A percentile compares a stretch with the other conserved stretches of the same genome.
These are phyloP conservation scores for Calocybe gangraenosa DNA, from an alignment of 768 basidiomycete species.

Conservation along the genomic window DNA sequence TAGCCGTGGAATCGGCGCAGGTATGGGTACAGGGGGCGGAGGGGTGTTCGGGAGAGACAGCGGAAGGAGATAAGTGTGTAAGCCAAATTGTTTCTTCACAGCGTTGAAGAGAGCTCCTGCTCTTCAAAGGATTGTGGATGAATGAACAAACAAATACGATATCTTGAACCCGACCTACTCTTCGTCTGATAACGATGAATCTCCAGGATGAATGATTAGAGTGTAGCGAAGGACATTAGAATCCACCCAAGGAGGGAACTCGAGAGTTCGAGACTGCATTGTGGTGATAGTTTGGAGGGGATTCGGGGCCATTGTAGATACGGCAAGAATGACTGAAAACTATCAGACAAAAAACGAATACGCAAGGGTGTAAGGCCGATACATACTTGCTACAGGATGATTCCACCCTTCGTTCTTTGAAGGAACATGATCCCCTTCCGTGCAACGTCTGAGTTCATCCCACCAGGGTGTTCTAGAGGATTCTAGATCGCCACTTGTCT, in stretches of 20 bases:
- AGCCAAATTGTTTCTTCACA: constrained; percentile 81
- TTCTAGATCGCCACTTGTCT: constrained; percentile 39
- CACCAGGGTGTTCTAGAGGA: constrained; percentile 71
- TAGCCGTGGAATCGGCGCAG: constrained; percentile 61
- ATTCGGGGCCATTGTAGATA: constrained; percentile 78
- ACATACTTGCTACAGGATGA: constrained; percentile 77
- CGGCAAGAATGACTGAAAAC: constrained; percentile 67
- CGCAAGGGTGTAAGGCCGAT: constrained; percentile 2
- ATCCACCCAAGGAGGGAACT: constrained; percentile 83
- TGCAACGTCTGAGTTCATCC: constrained; percentile 77
- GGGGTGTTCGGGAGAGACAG: constrained; percentile 58
- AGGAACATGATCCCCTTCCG: constrained; percentile 74
- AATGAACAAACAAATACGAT: constrained; percentile 4
- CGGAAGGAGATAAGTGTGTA: constrained; percentile 69
- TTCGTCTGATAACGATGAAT: constrained; percentile 69
- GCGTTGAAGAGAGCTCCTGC: constrained; percentile 79
- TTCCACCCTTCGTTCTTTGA: constrained; percentile 79
- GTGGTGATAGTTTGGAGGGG: constrained; percentile 76
- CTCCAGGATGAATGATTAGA: constrained; percentile 70
- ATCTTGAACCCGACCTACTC: constrained; percentile 51
- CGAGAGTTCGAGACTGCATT: constrained; percentile 60
- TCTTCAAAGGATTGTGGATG: constrained; percentile 32
- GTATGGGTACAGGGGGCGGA: constrained; percentile 65
- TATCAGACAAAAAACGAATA: constrained; percentile 8
- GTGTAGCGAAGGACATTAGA: constrained; percentile 65